Conservation (phyloP, 768 basidiomycete species). For the Podaxis rugospora region DNA sequence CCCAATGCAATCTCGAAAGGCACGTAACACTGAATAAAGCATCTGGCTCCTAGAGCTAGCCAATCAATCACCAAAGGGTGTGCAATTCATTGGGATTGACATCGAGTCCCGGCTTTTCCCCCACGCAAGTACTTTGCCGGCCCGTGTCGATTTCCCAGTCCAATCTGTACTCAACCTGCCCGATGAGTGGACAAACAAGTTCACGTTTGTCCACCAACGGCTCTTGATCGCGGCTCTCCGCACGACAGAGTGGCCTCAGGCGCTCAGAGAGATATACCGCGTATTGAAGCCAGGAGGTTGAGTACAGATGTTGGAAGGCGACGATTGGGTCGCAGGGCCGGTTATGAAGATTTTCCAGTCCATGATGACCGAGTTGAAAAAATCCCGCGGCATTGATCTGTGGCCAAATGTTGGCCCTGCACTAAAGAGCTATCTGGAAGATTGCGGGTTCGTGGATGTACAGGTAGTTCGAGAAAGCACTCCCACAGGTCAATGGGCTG, state of each 20-base stretch:
- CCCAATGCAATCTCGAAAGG: neutral
- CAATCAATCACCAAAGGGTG: neutral
- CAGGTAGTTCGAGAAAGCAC: neutral
- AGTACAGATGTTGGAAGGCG: neutral
- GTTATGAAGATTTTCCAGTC: neutral
- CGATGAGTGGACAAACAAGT: slow-evolving; percentile 15
- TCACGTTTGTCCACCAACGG: slow-evolving; percentile 18
- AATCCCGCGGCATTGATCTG: neutral
- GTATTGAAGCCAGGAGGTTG: slow-evolving; percentile 15
- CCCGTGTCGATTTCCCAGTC: neutral
- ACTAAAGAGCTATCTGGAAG: neutral
- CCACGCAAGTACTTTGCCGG: neutral
- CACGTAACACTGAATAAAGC: neutral
- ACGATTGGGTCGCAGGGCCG: neutral
- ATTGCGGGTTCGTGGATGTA: neutral
- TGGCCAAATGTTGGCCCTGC: neutral
- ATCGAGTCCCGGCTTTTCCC: neutral
- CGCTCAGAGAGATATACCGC: slow-evolving; percentile 12
- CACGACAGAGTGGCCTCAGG: slow-evolving; percentile 15
- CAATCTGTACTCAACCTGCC: slow-evolving; percentile 5
- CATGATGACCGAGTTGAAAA: neutral
- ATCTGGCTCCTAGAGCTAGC: neutral
- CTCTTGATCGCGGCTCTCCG: slow-evolving; percentile 16
- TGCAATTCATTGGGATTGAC: neutral
- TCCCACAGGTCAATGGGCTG: neutral